Evolutionary conservation across 805 yeast species (phyloP).

Genomic region (Candida namnaoensis): DNA sequence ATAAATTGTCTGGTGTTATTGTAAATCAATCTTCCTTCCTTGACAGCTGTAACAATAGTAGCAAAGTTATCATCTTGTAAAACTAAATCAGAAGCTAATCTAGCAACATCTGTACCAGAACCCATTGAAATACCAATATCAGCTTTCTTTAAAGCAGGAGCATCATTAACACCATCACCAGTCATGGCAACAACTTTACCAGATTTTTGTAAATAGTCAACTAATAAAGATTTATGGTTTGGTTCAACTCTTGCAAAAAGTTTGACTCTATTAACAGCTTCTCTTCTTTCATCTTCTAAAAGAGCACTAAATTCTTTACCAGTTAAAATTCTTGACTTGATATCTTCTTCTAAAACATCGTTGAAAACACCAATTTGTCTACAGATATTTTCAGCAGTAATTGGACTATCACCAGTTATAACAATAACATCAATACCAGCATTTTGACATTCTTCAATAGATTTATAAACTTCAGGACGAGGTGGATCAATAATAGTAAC

Average conservation of each 20-base stretch:
- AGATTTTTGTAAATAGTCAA: slow-evolving; percentile 33
- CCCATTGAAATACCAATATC: slow-evolving; percentile 63
- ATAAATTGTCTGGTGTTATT: slow-evolving; percentile 32
- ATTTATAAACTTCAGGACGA: slow-evolving; percentile 26
- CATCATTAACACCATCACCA: slow-evolving; percentile 60
- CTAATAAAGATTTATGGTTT: slow-evolving; percentile 41
- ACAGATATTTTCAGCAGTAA: slow-evolving; percentile 43
- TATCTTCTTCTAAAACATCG: slow-evolving; percentile 12
- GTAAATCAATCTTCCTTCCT: slow-evolving; percentile 42
- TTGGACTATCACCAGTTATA: slow-evolving; percentile 47
- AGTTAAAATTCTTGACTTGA: slow-evolving; percentile 23
- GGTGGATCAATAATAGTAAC: slow-evolving; percentile 38
- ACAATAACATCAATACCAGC: slow-evolving; percentile 37
- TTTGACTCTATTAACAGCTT: slow-evolving; percentile 35
- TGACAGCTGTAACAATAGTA: slow-evolving; percentile 47
- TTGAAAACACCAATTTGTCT: slow-evolving; percentile 31
- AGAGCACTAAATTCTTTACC: slow-evolving; percentile 27
- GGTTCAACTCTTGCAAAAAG: slow-evolving; percentile 51
- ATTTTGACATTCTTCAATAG: slow-evolving; percentile 24
- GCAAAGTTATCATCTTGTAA: slow-evolving; percentile 46
- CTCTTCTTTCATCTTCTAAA: slow-evolving; percentile 26
- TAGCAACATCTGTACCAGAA: slow-evolving; percentile 53
- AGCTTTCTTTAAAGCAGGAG: slow-evolving; percentile 54
- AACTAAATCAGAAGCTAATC: slow-evolving; percentile 49
- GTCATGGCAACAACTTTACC: slow-evolving; percentile 57